These are phyloP conservation scores for Biscogniauxia marginata DNA, from an alignment of 2,329 filamentous ascomycete species.

Conservation along the genomic window DNA sequence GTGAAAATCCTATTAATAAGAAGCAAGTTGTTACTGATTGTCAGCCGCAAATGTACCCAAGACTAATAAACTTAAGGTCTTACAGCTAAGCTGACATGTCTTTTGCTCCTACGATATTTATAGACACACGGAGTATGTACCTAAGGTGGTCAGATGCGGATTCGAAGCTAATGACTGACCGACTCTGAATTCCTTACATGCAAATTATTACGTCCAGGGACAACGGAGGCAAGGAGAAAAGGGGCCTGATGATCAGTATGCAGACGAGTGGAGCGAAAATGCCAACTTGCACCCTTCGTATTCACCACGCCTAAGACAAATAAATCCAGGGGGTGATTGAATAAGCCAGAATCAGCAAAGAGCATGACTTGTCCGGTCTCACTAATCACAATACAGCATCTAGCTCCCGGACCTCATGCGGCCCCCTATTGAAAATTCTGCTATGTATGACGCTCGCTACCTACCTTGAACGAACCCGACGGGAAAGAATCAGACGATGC, in stretches of 20 bases:
- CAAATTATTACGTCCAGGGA: background rate
- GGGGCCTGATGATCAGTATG: background rate
- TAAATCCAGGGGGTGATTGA: background rate
- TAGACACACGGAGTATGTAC: background rate
- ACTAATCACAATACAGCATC: background rate
- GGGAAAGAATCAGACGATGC: too few relatives aligned
- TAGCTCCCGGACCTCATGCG: background rate
- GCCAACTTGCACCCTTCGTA: background rate
- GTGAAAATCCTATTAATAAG: too few relatives aligned
- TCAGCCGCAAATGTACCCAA: too few relatives aligned
- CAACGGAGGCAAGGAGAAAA: background rate
- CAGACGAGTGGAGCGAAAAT: background rate
- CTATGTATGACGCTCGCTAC: too few relatives aligned
- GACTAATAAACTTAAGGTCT: too few relatives aligned
- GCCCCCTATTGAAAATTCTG: too few relatives aligned
- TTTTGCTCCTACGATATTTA: too few relatives aligned
- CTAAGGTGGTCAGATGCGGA: background rate
- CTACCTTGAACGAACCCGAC: too few relatives aligned
- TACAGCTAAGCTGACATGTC: too few relatives aligned
- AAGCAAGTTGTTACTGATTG: too few relatives aligned
- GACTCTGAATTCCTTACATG: background rate
- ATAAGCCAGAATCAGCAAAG: background rate
- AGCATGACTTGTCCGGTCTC: background rate
- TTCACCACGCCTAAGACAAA: background rate
- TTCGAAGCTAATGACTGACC: too few relatives aligned